Conservation (phyloP, 306 rosid species). For the Ammopiptanthus mongolicus region DNA sequence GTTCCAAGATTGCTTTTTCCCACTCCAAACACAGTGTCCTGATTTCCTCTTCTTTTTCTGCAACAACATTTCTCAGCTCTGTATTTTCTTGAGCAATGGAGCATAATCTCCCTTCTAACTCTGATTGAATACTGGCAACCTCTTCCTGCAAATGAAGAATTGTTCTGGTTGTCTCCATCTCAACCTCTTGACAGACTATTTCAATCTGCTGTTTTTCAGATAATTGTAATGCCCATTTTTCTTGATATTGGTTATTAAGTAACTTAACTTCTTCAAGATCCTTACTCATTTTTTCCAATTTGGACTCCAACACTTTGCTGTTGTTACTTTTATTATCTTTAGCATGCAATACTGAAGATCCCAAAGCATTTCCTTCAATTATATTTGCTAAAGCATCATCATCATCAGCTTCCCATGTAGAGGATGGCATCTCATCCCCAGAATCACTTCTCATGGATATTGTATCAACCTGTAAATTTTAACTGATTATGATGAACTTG, state of each 20-base stretch:
- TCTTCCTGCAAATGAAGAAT: slow-evolving; percentile 91
- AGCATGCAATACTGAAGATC: slow-evolving; percentile 7
- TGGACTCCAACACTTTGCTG: slow-evolving; percentile 42
- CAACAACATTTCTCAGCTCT: slow-evolving; percentile 43
- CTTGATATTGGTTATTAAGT: slow-evolving; percentile 54
- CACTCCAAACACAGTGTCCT: slow-evolving; percentile 52
- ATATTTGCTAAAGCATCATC: slow-evolving; percentile 29
- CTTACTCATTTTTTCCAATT: slow-evolving; percentile 59
- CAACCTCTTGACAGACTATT: slow-evolving; percentile 76
- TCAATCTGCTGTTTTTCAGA: slow-evolving; percentile 59
- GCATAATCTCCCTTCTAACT: slow-evolving; percentile 56
- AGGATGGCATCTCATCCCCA: slow-evolving; percentile 48
- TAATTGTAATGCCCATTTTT: slow-evolving; percentile 50
- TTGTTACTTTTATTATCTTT: slow-evolving; percentile 29
- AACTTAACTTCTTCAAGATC: slow-evolving; percentile 70
- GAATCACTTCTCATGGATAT: slow-evolving; percentile 46
- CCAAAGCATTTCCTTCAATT: slow-evolving; percentile 25
- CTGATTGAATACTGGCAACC: slow-evolving; percentile 64
- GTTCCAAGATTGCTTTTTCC: slow-evolving; percentile 80
- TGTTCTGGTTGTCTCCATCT: slow-evolving; percentile 84
- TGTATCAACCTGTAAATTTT: slow-evolving; percentile 49
- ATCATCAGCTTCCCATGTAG: slow-evolving; percentile 34
- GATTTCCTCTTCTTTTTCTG: slow-evolving; percentile 66
- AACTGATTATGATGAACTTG: slow-evolving; percentile 21
- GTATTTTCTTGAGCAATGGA: slow-evolving; percentile 63